phyloP scores from a whole-genome alignment of 108 stramenopile species.

The Nitzschia putrida region DNA sequence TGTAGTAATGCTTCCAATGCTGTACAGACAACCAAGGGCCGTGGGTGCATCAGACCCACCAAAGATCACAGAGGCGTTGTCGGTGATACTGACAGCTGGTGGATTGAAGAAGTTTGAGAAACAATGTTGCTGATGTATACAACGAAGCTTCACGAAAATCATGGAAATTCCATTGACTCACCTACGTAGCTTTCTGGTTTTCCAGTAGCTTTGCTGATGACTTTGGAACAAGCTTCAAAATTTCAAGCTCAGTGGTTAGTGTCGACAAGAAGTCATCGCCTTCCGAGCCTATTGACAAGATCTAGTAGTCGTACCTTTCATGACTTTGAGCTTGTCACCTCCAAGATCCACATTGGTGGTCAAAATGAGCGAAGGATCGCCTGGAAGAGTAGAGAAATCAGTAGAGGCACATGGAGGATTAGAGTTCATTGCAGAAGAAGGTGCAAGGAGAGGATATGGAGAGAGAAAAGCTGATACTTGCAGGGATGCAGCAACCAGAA shows the following conservation, averaged over 20 bases:
- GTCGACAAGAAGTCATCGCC: too few relatives aligned
- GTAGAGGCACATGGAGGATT: constrained; percentile 14
- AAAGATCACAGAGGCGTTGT: constrained; percentile 75
- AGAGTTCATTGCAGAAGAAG: too few relatives aligned
- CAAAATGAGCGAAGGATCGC: constrained; percentile 74
- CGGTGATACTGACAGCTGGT: constrained; percentile 68
- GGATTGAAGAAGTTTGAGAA: background rate
- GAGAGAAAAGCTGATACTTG: too few relatives aligned
- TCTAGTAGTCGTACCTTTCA: constrained; percentile 51
- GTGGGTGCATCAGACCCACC: constrained; percentile 71
- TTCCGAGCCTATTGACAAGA: too few relatives aligned
- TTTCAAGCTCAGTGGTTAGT: background rate
- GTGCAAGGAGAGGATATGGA: too few relatives aligned
- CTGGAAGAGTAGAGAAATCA: constrained; percentile 48
- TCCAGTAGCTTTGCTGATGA: constrained; percentile 51
- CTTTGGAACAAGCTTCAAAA: constrained; percentile 54
- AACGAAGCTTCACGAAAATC: too few relatives aligned
- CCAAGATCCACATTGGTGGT: constrained; percentile 81
- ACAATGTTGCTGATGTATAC: too few relatives aligned
- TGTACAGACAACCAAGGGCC: constrained; percentile 72
- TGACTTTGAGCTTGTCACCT: constrained; percentile 66
- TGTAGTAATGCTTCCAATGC: constrained; percentile 65
- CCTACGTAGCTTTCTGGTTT: constrained; percentile 81
- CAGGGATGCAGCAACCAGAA: too few relatives aligned
- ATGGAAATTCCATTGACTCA: constrained; percentile 25